phyloP scores from a whole-genome alignment of 371 early-diverging fungal genomes.

The Saksenaea vasiformis region DNA sequence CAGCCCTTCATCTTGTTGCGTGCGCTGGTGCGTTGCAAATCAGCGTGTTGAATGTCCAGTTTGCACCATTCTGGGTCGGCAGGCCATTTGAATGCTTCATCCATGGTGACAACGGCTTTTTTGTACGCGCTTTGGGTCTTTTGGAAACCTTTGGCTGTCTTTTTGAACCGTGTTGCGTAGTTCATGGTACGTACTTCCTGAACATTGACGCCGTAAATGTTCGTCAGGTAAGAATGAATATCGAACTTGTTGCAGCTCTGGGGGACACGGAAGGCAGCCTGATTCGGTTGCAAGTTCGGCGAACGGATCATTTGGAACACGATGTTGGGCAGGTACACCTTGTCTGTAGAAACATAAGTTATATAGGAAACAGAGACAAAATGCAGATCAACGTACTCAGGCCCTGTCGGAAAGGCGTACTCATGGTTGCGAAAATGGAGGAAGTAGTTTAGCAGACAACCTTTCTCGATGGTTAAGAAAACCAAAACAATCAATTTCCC shows the following conservation, averaged over 20 bases:
- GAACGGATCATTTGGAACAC: slow-evolving; percentile 85
- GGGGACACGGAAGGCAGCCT: slow-evolving; percentile 92
- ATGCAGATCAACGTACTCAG: slow-evolving; percentile 31
- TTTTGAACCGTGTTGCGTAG: slow-evolving; percentile 59
- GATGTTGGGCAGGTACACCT: slow-evolving; percentile 91
- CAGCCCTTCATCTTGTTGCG: slow-evolving; percentile 76
- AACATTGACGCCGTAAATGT: slow-evolving; percentile 84
- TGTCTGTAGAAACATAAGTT: slow-evolving; percentile 32
- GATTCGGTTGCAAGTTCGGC: slow-evolving; percentile 81
- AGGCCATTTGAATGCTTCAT: slow-evolving; percentile 82
- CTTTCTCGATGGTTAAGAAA: not conserved
- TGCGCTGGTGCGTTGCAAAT: slow-evolving; percentile 59
- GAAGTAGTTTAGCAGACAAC: not conserved
- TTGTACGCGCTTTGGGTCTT: slow-evolving; percentile 68
- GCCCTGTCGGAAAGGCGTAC: slow-evolving; percentile 46
- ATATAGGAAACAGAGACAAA: not conserved
- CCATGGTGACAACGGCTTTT: slow-evolving; percentile 91
- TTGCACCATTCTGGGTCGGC: slow-evolving; percentile 56
- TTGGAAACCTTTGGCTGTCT: slow-evolving; percentile 43
- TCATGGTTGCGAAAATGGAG: slow-evolving; percentile 25
- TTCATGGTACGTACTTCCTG: slow-evolving; percentile 92
- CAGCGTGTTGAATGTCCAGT: slow-evolving; percentile 44
- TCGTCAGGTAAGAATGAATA: slow-evolving; percentile 83
- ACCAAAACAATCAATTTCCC: not conserved
- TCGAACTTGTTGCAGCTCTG: slow-evolving; percentile 94